These are phyloP conservation scores for Dianthus caryophyllus DNA, from an alignment of 148 eudicot species.

Conservation along the genomic window DNA sequence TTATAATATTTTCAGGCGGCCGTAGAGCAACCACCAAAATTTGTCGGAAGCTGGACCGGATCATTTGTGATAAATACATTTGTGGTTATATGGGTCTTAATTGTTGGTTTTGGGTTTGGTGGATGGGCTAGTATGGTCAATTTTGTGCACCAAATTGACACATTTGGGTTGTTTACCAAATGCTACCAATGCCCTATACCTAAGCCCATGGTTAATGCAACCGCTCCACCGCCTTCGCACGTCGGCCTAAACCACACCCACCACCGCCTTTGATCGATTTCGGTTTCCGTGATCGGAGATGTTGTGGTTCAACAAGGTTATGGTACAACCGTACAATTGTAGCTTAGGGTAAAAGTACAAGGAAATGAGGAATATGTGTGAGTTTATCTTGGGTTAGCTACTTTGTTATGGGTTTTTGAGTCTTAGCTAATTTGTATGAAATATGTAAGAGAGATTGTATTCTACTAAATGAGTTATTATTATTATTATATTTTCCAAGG, in stretches of 20 bases:
- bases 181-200: constrained; percentile 80
- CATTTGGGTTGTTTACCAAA: constrained; percentile 80
- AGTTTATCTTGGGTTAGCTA: constrained; percentile 5
- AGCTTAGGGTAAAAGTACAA: background rate
- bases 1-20: constrained; percentile 50
- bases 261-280: constrained; percentile 28
- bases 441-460: constrained; percentile 16
- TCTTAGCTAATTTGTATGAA: constrained; percentile 17
- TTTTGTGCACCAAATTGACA: constrained; percentile 78
- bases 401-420: constrained; percentile 24
- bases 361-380: background rate
- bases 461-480: constrained; percentile 13
- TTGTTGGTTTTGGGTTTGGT: constrained; percentile 90
- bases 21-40: constrained; percentile 77
- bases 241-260: constrained; percentile 37
- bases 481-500: no score
- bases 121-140: constrained; percentile 92
- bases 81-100: constrained; percentile 67
- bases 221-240: constrained; percentile 44
- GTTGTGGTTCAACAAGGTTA: background rate
- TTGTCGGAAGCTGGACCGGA: constrained; percentile 71
- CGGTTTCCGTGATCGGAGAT: background rate
- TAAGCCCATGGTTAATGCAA: constrained; percentile 36
- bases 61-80: constrained; percentile 55
- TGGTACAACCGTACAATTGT: background rate